Evolutionary conservation across 176 grass and related monocot species (phyloP), one percentile per base, ranked within the genome.

Genomic region (Aegilops tauschii): DNA sequence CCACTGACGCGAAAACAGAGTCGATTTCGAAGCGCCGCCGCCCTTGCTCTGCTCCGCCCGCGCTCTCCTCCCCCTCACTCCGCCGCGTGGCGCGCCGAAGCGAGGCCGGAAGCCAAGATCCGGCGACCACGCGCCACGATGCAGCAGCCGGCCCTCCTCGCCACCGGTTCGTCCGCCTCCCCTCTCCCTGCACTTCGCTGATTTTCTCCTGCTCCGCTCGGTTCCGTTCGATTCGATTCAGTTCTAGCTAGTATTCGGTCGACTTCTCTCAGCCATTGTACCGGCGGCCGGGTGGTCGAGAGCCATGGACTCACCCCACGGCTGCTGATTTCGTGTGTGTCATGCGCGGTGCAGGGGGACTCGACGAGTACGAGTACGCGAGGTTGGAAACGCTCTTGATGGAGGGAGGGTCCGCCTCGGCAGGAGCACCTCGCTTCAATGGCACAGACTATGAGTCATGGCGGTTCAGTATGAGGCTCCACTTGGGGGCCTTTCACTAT

Each of bases 381-480:
- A 92, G 82, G 40, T 31, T 76, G 62, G 93, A 92, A 65, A 92
- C 88, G 82, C 93, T 88, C 17, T 1, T 50, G 49, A 92, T 90
- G 21, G 82, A 83, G 62, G 84, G 87, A 18, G 82, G 88, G 27
- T 90, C 85, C 17, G 85, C 76, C 20, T 88, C 90, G 29, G 10
- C 12, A 5, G 20, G 68, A 71, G 35, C 68, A 23, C 68, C 68
- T n/a, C 37, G 68, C 68, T 71, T 71, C 68, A 1, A 70, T 4
- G 34, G 9, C 18, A 10, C 8, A 11, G 8, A 10, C 18, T 71
- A 11, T 4, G 2, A 8, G 11, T 6, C 1, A 5, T 71, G 68
- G 35, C 21, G 2, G 11, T n/a, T 5, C 9, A 6, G 9, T 0
- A 71, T 39, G 68, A 2, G 3, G 1, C 2, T 1, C 1, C 35